A percentile compares a stretch with the other conserved stretches of the same genome.
Evolutionary conservation across 352 stramenopile species (phyloP).

Genomic region (Plasmopara muralis): DNA sequence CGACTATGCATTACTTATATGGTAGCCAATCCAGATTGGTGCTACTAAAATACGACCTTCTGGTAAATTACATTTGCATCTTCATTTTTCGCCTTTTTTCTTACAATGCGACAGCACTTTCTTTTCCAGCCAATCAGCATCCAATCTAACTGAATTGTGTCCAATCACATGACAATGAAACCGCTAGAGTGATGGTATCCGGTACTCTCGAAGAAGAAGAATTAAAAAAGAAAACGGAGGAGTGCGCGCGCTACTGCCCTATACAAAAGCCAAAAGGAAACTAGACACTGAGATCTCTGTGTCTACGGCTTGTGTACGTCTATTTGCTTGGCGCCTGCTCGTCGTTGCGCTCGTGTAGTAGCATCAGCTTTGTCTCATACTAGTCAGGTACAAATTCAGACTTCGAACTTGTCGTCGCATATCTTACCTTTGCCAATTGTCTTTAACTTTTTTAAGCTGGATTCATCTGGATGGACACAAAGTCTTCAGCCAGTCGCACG

Average conservation of each 20-base stretch:
- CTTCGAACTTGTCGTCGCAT: not conserved
- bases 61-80: not conserved
- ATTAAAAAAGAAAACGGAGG: slow-evolving; percentile 7
- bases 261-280: slow-evolving; percentile 20
- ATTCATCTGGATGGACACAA: slow-evolving; percentile 14
- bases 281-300: slow-evolving; percentile 8
- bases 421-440: not conserved
- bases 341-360: not conserved
- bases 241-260: not conserved
- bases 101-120: slow-evolving; percentile 8
- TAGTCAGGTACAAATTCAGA: slow-evolving; percentile 1
- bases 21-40: too few species aligned
- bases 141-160: slow-evolving; percentile 5
- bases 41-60: not conserved
- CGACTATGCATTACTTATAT: too few species aligned
- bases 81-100: too few species aligned
- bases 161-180: slow-evolving; percentile 10
- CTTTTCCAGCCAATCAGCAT: slow-evolving; percentile 6
- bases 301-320: not conserved
- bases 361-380: not conserved
- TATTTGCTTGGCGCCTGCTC: not conserved
- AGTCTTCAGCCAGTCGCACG: slow-evolving; percentile 7
- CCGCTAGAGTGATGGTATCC: slow-evolving; percentile 11
- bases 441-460: not conserved
- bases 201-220: not conserved